Percentiles rank a stretch among this genome's conserved stretches.
Conservation (phyloP, 495 filamentous ascomycete species). For the Penicillium canariense region DNA sequence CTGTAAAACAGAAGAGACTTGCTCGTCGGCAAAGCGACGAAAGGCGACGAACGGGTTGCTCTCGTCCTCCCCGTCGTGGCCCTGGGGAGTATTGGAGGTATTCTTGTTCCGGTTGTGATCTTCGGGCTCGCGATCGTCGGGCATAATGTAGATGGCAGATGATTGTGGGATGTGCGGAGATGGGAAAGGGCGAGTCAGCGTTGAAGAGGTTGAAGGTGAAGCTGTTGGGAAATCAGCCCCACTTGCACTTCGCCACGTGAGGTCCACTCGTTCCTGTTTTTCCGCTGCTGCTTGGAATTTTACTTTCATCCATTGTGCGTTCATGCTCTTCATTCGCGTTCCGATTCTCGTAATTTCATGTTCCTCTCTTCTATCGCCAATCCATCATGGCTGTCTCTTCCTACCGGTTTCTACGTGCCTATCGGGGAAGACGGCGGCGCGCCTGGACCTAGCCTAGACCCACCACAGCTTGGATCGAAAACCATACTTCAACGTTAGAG, state of each 20-base stretch:
- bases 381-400: not conserved
- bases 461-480: not conserved
- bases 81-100: slow-evolving; percentile 5
- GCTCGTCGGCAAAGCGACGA: slow-evolving; percentile 58
- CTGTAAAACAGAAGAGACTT: slow-evolving; percentile 54
- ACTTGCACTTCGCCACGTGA: slow-evolving; percentile 35
- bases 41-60: slow-evolving; percentile 59
- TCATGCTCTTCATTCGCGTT: too few species aligned
- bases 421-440: not conserved
- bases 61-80: slow-evolving; percentile 31
- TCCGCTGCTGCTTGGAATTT: slow-evolving; percentile 3
- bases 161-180: not conserved
- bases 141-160: slow-evolving; percentile 22
- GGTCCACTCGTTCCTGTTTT: slow-evolving; percentile 5
- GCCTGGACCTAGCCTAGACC: slow-evolving; percentile 5
- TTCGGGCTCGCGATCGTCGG: slow-evolving; percentile 23
- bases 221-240: slow-evolving; percentile 29
- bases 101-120: slow-evolving; percentile 18
- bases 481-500: not conserved
- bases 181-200: slow-evolving; percentile 5
- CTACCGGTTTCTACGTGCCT: not conserved
- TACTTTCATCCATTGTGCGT: too few species aligned
- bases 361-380: not conserved
- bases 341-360: not conserved
- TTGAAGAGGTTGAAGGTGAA: slow-evolving; percentile 19